Conservation (phyloP, 108 stramenopile genomes). For the Discostella pseudostelligera region DNA sequence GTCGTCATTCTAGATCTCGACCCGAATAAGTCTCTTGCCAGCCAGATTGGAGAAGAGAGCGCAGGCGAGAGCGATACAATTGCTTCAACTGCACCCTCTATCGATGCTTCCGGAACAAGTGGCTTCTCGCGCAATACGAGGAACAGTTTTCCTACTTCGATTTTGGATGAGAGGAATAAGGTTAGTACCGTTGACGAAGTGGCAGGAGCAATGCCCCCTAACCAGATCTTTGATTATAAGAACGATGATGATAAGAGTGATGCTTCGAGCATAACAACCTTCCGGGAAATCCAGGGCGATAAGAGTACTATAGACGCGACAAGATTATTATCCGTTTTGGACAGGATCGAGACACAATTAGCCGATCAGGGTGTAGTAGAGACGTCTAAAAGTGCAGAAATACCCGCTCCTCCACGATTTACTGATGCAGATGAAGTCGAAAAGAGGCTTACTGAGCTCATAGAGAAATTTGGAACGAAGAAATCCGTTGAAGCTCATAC, state of each 20-base stretch:
- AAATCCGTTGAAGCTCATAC: slow-evolving; percentile 11
- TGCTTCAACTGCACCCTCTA: slow-evolving; percentile 8
- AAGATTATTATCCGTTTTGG: slow-evolving; percentile 32
- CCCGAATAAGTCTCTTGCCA: slow-evolving; percentile 50
- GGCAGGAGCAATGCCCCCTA: slow-evolving; percentile 18
- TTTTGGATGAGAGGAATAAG: neutral
- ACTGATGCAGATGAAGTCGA: slow-evolving; percentile 33
- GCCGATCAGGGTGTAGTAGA: neutral
- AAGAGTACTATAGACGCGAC: slow-evolving; percentile 24
- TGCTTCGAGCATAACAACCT: slow-evolving; percentile 40
- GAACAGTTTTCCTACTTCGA: neutral
- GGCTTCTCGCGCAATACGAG: slow-evolving; percentile 8
- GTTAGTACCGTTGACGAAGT: neutral
- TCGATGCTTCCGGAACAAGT: slow-evolving; percentile 27
- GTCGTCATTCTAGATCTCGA: slow-evolving; percentile 23
- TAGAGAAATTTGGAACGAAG: slow-evolving; percentile 30
- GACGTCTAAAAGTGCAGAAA: neutral
- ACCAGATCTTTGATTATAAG: slow-evolving; percentile 19
- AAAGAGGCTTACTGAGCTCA: slow-evolving; percentile 19
- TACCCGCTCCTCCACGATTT: slow-evolving; percentile 9
- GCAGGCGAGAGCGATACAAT: slow-evolving; percentile 17
- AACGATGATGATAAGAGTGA: slow-evolving; percentile 38
- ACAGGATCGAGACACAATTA: slow-evolving; percentile 23
- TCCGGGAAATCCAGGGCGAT: slow-evolving; percentile 11
- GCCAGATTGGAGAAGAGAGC: slow-evolving; percentile 33